phyloP scores from a whole-genome alignment of 2,329 filamentous ascomycete genomes.

The Hymenoscyphus fraxineus region DNA sequence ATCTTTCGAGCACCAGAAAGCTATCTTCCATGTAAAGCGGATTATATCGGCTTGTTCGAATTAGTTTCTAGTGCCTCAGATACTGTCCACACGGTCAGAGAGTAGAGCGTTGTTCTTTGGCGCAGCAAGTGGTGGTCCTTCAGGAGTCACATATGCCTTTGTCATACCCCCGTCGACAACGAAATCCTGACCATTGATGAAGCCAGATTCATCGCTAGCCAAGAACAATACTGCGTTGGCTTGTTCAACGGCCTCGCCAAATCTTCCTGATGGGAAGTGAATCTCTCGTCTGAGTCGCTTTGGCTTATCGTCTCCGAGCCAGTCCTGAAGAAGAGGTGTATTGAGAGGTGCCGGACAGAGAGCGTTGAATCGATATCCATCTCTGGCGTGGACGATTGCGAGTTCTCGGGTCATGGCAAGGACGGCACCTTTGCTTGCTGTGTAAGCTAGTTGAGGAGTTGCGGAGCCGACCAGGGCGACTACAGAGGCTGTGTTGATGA shows the following conservation, averaged over 20 bases:
- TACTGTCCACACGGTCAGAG: conserved; percentile 34
- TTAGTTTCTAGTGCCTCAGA: conserved; percentile 28
- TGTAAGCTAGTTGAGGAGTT: conserved; percentile 71
- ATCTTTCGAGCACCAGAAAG: background rate
- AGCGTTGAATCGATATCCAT: conserved; percentile 72
- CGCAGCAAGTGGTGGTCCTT: conserved; percentile 51
- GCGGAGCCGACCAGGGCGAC: conserved; percentile 70
- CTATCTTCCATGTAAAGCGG: conserved; percentile 1
- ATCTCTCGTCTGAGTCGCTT: conserved; percentile 70
- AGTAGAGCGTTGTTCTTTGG: conserved; percentile 45
- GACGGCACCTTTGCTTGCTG: conserved; percentile 72
- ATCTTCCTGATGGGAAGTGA: conserved; percentile 71
- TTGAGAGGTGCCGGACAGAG: conserved; percentile 72
- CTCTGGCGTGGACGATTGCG: conserved; percentile 69
- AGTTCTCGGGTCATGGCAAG: conserved; percentile 70
- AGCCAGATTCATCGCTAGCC: conserved; percentile 70
- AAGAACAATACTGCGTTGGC: conserved; percentile 71
- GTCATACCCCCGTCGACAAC: conserved; percentile 95
- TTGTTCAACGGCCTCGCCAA: conserved; percentile 75
- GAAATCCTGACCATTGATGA: conserved; percentile 79
- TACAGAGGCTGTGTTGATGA: conserved; percentile 73
- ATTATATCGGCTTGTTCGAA: background rate
- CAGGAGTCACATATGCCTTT: conserved; percentile 76
- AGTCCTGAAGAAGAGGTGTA: conserved; percentile 72
- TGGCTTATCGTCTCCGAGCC: conserved; percentile 66